Conservation (phyloP, 495 filamentous ascomycete genomes). For the Daldinia childiae region DNA sequence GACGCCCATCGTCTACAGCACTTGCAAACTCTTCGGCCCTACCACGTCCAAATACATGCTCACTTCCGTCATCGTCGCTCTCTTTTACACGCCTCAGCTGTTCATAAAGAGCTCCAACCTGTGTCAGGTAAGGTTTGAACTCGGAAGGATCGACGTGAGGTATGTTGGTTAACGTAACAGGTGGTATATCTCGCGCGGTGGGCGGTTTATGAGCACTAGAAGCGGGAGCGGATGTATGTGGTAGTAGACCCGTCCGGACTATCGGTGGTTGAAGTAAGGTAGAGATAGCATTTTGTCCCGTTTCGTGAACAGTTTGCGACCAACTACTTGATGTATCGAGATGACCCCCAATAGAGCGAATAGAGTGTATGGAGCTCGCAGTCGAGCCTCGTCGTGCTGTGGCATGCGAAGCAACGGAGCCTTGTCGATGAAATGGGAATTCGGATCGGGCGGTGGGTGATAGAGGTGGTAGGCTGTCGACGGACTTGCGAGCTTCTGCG, state of each 20-base stretch:
- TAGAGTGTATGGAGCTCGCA: slow-evolving; percentile 72
- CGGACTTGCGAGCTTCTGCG: slow-evolving; percentile 71
- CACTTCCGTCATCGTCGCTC: slow-evolving; percentile 64
- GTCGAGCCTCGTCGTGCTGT: slow-evolving; percentile 75
- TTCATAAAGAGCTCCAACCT: slow-evolving; percentile 84
- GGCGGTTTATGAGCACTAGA: slow-evolving; percentile 80
- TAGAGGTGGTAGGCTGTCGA: slow-evolving; percentile 70
- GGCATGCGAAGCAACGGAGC: slow-evolving; percentile 31
- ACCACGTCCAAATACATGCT: slow-evolving; percentile 55
- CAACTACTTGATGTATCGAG: slow-evolving; percentile 69
- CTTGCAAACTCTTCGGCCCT: slow-evolving; percentile 61
- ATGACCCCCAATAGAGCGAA: slow-evolving; percentile 79
- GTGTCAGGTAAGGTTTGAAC: slow-evolving; percentile 84
- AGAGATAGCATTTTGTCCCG: slow-evolving; percentile 91
- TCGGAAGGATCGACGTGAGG: slow-evolving; percentile 78
- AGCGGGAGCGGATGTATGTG: slow-evolving; percentile 72
- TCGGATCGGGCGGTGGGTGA: slow-evolving; percentile 64
- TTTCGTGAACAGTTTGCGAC: slow-evolving; percentile 73
- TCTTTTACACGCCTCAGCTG: slow-evolving; percentile 81
- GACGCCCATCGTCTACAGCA: slow-evolving; percentile 56
- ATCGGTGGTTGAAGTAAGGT: slow-evolving; percentile 91
- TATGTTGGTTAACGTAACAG: slow-evolving; percentile 91
- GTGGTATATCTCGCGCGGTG: slow-evolving; percentile 91
- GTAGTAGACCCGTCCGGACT: slow-evolving; percentile 82
- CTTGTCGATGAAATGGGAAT: slow-evolving; percentile 65